A percentile compares a stretch with the other conserved stretches of the same genome.
Conservation (phyloP, 805 yeast genomes). For the Metahyphopichia silvanorum region DNA sequence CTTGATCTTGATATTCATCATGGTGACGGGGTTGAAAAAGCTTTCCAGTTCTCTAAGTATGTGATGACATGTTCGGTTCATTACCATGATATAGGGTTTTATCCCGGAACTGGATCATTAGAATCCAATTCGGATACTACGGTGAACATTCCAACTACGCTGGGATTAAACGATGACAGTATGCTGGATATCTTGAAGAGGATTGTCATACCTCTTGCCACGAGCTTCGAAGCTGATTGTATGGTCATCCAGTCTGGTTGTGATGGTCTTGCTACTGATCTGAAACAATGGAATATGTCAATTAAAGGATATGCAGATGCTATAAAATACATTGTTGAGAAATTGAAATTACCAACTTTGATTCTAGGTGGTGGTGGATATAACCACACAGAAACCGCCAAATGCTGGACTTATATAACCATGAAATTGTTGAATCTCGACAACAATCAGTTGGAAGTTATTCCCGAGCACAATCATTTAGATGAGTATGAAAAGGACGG, state of each 20-base stretch:
- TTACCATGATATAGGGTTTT: slow-evolving; percentile 62
- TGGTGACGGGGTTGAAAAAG: slow-evolving; percentile 75
- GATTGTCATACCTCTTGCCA: slow-evolving; percentile 42
- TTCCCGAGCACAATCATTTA: slow-evolving; percentile 49
- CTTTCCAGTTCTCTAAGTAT: slow-evolving; percentile 52
- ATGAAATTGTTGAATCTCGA: slow-evolving; percentile 14
- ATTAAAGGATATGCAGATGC: slow-evolving; percentile 44
- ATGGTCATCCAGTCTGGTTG: slow-evolving; percentile 69
- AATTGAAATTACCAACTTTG: slow-evolving; percentile 32
- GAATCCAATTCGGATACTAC: slow-evolving; percentile 34
- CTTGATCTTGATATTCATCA: slow-evolving; percentile 76
- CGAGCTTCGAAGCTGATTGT: slow-evolving; percentile 43
- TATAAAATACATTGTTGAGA: slow-evolving; percentile 20
- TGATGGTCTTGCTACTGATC: slow-evolving; percentile 70
- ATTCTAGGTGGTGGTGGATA: slow-evolving; percentile 81
- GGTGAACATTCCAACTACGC: slow-evolving; percentile 52
- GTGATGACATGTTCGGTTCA: slow-evolving; percentile 66
- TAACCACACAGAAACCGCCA: slow-evolving; percentile 56
- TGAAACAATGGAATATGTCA: slow-evolving; percentile 67
- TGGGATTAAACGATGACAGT: slow-evolving; percentile 51
- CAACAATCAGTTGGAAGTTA: slow-evolving; percentile 35
- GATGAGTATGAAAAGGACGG: slow-evolving; percentile 44
- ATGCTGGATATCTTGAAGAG: slow-evolving; percentile 34
- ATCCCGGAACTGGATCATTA: slow-evolving; percentile 64
- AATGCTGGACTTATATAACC: slow-evolving; percentile 54